phyloP scores from a whole-genome alignment of 2,329 filamentous ascomycete genomes.

The Penicillium sp. region DNA sequence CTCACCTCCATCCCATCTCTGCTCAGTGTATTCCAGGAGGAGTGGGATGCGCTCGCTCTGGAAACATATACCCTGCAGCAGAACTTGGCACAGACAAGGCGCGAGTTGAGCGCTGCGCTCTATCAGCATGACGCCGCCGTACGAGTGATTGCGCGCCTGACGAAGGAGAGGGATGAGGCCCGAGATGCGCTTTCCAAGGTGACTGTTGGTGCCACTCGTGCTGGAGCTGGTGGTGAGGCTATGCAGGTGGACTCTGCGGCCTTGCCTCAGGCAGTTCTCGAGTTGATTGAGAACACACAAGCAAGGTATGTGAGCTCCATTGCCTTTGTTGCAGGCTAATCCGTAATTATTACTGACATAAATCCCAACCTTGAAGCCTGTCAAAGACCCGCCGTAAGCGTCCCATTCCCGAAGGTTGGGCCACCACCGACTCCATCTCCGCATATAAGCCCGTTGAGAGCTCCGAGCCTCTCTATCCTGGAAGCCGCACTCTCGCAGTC shows the following conservation, averaged over 20 bases:
- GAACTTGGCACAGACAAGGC: constrained; percentile 83
- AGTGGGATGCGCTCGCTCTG: constrained; percentile 92
- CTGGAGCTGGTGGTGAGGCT: constrained; percentile 67
- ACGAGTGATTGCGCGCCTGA: constrained; percentile 86
- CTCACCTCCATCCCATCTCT: constrained; percentile 95
- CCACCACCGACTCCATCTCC: constrained; percentile 71
- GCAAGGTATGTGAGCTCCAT: constrained; percentile 64
- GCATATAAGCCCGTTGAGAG: constrained; percentile 58
- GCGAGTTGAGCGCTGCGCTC: constrained; percentile 89
- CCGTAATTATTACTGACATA: constrained; percentile 22
- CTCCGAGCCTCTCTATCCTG: constrained; percentile 63
- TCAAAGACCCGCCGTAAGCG: constrained; percentile 90
- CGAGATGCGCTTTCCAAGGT: constrained; percentile 85
- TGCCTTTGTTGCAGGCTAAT: background rate
- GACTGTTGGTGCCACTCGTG: constrained; percentile 65
- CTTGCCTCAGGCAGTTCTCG: constrained; percentile 71
- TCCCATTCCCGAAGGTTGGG: constrained; percentile 82
- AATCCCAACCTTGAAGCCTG: constrained; percentile 59
- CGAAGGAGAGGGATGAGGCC: constrained; percentile 90
- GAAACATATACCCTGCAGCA: constrained; percentile 91
- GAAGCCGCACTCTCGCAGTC: constrained; percentile 60
- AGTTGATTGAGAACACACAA: constrained; percentile 78
- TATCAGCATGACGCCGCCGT: constrained; percentile 99
- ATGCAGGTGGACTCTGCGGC: constrained; percentile 90
- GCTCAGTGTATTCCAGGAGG: constrained; percentile 92